Evolutionary conservation across 2,329 filamentous ascomycete species (phyloP), one percentile per base, ranked within the genome.

Genomic region (Penicillium brevicompactum): DNA sequence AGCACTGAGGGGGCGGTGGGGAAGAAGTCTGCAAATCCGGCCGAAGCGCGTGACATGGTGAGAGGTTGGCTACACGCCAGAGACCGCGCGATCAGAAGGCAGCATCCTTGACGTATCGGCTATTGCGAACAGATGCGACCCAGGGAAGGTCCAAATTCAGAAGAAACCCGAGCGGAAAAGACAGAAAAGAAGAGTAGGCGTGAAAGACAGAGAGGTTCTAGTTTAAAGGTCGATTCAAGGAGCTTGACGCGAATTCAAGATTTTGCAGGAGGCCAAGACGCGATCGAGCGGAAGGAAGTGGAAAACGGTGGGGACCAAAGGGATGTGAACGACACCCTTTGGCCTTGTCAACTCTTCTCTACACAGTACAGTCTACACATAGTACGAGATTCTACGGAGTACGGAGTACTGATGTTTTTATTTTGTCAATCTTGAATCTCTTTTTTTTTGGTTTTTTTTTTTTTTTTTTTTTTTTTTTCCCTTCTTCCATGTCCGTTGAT

Each of bases 21-120:
- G 76, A 92, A 92, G 83, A 91, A 94, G 78, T 92, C 87, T 78
- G 88, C 89, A 82, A 92, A 92, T 79, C 87, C 87, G 80, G 88
- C 87, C 76, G 84, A 82, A 74, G 87, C 85, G 81, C 89, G 90
- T 86, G 90, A 90, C 88, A 90, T 90, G 79, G 79, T 87, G 81
- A 70, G 63, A 73, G 64, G 66, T 54, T 70, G 74, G 74, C 74
- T 76, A 76, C 64, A 70, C 72, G 71, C 73, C 72, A 68, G 62
- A 68, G 59, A 69, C 62, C 57, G 63, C 65, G 61, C 65, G 59
- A 67, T 63, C 64, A 70, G 60, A 61, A 68, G 67, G 67, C 71
- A 75, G 71, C 74, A 76, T 76, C 71, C 71, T 76, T 70, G 67
- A 70, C 60, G 48, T 57, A 54, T 49, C 51, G 53, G 49, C 51